A percentile compares a stretch with the other conserved stretches of the same genome.
phyloP scores from a whole-genome alignment of 1,284 basidiomycete species.

The Cutaneotrichosporon sp. region DNA sequence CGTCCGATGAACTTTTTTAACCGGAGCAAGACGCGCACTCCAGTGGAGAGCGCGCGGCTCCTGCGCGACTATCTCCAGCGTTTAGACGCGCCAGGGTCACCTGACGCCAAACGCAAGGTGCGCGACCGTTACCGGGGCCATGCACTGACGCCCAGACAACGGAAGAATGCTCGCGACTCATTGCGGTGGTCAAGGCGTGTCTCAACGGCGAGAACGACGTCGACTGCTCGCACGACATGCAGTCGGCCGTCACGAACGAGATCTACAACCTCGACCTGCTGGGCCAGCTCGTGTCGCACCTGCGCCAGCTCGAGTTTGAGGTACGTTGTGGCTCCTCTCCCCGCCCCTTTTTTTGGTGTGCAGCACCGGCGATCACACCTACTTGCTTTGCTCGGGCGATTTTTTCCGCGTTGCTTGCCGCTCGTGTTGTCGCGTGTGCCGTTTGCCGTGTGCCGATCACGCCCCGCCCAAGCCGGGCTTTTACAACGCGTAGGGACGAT shows the following conservation, averaged over 20 bases:
- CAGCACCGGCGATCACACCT: too few relatives aligned
- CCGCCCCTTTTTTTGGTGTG: neutral
- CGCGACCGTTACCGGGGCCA: conserved; percentile 24
- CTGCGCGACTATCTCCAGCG: conserved; percentile 71
- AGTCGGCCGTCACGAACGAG: conserved; percentile 92
- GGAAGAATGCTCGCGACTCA: conserved; percentile 34
- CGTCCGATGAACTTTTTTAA: conserved; percentile 86
- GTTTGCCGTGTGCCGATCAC: too few relatives aligned
- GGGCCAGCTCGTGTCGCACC: conserved; percentile 70
- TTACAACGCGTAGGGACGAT: too few relatives aligned
- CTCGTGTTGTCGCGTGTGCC: too few relatives aligned
- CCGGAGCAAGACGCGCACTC: conserved; percentile 69
- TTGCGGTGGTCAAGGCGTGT: conserved; percentile 28
- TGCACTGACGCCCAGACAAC: conserved; percentile 7
- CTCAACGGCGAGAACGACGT: conserved; percentile 35
- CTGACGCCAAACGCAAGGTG: conserved; percentile 73
- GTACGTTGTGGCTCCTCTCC: conserved; percentile 51
- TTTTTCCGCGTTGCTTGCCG: too few relatives aligned
- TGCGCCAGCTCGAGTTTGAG: conserved; percentile 90
- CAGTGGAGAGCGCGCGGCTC: conserved; percentile 73
- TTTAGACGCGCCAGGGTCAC: conserved; percentile 62
- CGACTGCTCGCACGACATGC: conserved; percentile 63
- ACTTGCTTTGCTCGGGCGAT: neutral
- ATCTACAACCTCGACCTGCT: conserved; percentile 88
- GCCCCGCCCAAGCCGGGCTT: neutral